Evolutionary conservation across 2,329 filamentous ascomycete genomes (phyloP).

Genomic region (Podosphaera aphanis): DNA sequence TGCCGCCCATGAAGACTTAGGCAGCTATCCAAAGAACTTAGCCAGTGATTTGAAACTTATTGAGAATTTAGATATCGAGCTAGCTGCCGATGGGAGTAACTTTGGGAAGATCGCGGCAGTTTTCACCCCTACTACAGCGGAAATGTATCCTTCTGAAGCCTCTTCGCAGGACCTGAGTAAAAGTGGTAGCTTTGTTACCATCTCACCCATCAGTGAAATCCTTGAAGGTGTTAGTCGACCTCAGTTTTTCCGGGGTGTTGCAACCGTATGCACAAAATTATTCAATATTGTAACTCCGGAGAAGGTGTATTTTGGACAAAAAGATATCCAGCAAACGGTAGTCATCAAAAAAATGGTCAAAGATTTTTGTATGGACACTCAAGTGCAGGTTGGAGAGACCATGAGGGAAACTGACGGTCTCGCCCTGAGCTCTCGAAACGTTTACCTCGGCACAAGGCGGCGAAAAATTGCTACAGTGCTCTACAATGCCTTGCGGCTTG

Average conservation of each 20-base stretch:
- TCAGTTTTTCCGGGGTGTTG: slow-evolving; percentile 89
- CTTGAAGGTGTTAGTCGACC: slow-evolving; percentile 71
- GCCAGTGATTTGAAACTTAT: slow-evolving; percentile 48
- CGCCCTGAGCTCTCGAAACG: slow-evolving; percentile 79
- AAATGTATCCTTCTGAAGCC: slow-evolving; percentile 66
- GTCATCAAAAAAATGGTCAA: slow-evolving; percentile 68
- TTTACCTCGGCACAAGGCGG: slow-evolving; percentile 62
- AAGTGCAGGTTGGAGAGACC: slow-evolving; percentile 53
- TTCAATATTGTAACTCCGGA: slow-evolving; percentile 66
- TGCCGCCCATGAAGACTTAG: slow-evolving; percentile 66
- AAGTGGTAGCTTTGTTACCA: slow-evolving; percentile 70
- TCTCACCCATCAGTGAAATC: slow-evolving; percentile 60
- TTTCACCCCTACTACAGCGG: slow-evolving; percentile 59
- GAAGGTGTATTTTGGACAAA: slow-evolving; percentile 82
- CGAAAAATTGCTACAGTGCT: slow-evolving; percentile 52
- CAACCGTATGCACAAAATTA: slow-evolving; percentile 86
- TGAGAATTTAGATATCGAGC: slow-evolving; percentile 41
- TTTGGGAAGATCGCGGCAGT: slow-evolving; percentile 55
- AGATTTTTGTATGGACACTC: slow-evolving; percentile 61
- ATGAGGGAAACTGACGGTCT: slow-evolving; percentile 58
- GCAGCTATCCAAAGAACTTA: slow-evolving; percentile 80
- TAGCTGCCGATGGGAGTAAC: slow-evolving; percentile 33
- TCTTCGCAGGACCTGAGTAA: slow-evolving; percentile 50
- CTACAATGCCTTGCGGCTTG: slow-evolving; percentile 41
- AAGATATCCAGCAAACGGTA: slow-evolving; percentile 90